Evolutionary conservation across 1,139 yeast species (phyloP).

Genomic region (Protomyces pachydermus): DNA sequence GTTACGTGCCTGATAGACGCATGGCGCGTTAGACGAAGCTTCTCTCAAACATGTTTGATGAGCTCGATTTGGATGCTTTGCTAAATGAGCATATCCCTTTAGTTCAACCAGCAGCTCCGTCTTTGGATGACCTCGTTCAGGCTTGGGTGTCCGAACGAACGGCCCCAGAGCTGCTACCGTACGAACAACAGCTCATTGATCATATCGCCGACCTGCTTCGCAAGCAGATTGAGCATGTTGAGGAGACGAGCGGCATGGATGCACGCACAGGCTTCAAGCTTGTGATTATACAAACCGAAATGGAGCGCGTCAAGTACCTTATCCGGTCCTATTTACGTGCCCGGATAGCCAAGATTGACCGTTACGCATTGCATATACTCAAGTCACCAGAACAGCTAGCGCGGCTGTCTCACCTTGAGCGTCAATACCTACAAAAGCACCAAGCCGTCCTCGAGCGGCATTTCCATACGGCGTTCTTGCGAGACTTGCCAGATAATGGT

Average conservation of each 20-base stretch:
- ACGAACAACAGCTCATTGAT: conserved; percentile 3
- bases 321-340: conserved; percentile 74
- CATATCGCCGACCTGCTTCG: conserved; percentile 14
- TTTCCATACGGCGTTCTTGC: conserved; percentile 63
- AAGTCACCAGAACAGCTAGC: conserved; percentile 11
- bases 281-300: conserved; percentile 82
- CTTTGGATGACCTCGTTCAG: neutral
- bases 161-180: conserved; percentile 30
- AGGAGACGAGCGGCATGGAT: conserved; percentile 13
- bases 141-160: conserved; percentile 27
- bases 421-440: conserved; percentile 45
- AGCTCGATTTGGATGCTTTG: neutral
- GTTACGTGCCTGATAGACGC: too few species aligned
- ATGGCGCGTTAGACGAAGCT: too few species aligned
- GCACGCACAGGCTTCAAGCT: conserved; percentile 47
- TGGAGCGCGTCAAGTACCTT: conserved; percentile 77
- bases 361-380: conserved; percentile 53
- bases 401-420: conserved; percentile 29
- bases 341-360: conserved; percentile 65
- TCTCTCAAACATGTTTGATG: neutral
- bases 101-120: neutral
- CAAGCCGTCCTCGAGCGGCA: conserved; percentile 58
- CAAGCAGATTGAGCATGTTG: conserved; percentile 15
- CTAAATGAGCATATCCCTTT: neutral
- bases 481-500: conserved; percentile 55